Base-by-base conservation (phyloP, 371 early-diverging fungal species). In the Mortierella sp. region DNA sequence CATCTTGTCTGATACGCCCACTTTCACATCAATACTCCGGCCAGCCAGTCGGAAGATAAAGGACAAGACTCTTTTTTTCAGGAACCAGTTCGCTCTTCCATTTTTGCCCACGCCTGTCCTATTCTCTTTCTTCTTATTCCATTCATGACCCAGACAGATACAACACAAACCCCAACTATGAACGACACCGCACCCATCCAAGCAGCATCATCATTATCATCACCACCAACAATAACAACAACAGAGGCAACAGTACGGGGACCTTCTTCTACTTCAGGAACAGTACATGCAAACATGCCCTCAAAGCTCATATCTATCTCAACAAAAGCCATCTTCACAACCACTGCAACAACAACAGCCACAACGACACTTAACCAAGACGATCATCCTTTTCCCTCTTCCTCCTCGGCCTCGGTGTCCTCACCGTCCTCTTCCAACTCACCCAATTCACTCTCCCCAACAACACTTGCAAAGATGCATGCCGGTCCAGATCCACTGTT, bases 341-440 rank as follows among this genome's bases (percentile, higher is more conserved):
- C 76, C 44, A 58, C 72, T 31, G 60, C 52, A 44, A 70, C 54
- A 8, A 71, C 72, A 70, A 21, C 70, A 44, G 21, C 42, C 5
- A 38, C 75, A 70, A 34, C 58, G 8, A 31, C 72, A 31, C 8
- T 73, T 16, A 57, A 19, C 42, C 38, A 68, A 24, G 68, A 68
- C 42, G 68, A 68, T 68, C 68, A 68, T 10, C 68, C 71, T 14
- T 77, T 60, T 3, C 31, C 47, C 14, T 24, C 79, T 4, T 57
- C 77, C 76, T 72, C 76, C 26, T 71, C 80, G 0, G 50, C 54
- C n/a, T 63, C 75, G 9, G 42, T 54, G 6, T 80, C 77, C 14
- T 76, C 80, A 14, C 75, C 80, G 10, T 72, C 72, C 2, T 74
- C 74, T 24, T 75, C 75, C 34, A 24, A 42, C 48, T 75, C 75